Percentiles rank a stretch among this genome's conserved stretches.
Evolutionary conservation across 805 yeast genomes (phyloP).

Genomic region (Suhomyces tanzawaensis): DNA sequence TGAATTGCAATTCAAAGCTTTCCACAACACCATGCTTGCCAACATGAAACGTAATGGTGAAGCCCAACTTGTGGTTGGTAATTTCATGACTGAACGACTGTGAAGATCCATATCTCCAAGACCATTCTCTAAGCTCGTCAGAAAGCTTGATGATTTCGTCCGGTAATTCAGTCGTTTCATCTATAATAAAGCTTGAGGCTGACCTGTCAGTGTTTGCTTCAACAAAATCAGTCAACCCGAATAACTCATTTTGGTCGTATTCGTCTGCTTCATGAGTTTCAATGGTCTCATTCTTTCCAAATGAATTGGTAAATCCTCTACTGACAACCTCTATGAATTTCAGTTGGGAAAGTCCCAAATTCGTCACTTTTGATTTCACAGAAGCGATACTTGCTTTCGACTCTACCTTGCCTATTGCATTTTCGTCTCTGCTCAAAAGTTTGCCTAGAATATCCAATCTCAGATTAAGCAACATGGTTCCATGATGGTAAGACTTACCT

Average conservation of each 20-base stretch:
- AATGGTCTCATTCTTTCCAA: conserved; percentile 15
- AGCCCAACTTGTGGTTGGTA: conserved; percentile 27
- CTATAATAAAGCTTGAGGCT: conserved; percentile 18
- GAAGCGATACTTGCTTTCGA: conserved; percentile 63
- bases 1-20: conserved; percentile 17
- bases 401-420: conserved; percentile 39
- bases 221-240: conserved; percentile 33
- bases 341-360: conserved; percentile 47
- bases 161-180: conserved; percentile 27
- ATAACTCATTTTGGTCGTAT: conserved; percentile 28
- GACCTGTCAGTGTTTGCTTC: conserved; percentile 13
- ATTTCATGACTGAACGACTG: conserved; percentile 67
- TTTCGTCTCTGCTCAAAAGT: conserved; percentile 51
- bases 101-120: conserved; percentile 75
- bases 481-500: conserved; percentile 89
- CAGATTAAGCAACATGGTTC: conserved; percentile 83
- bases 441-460: conserved; percentile 56
- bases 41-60: conserved; percentile 41
- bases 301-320: conserved; percentile 37
- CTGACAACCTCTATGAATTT: conserved; percentile 47
- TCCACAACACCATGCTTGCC: conserved; percentile 40
- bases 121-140: conserved; percentile 52
- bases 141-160: conserved; percentile 41
- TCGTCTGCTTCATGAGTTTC: conserved; percentile 1
- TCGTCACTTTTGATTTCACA: conserved; percentile 76